Evolutionary conservation across 768 basidiomycete species (phyloP).

Genomic region (Astraeus odoratus): DNA sequence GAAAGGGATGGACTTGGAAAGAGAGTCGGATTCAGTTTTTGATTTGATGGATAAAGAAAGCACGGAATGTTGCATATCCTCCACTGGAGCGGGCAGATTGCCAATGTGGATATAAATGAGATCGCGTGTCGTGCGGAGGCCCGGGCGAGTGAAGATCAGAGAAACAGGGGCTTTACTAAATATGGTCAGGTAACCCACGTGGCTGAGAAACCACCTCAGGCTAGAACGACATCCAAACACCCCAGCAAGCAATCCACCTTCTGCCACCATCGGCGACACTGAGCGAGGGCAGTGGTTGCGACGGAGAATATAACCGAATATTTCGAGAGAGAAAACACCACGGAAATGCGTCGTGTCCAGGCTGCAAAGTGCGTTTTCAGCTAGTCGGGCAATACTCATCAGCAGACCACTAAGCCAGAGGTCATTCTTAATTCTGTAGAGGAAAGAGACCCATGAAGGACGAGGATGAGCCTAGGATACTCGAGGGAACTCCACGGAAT

Average conservation of each 20-base stretch:
- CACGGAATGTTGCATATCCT: too few relatives aligned
- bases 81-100: too few relatives aligned
- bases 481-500: neutral
- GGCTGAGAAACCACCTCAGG: neutral
- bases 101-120: too few relatives aligned
- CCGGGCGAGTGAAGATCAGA: too few relatives aligned
- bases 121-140: too few relatives aligned
- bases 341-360: slow-evolving; percentile 6
- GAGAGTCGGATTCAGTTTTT: too few relatives aligned
- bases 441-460: slow-evolving; percentile 46
- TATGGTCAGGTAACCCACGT: neutral
- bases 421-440: slow-evolving; percentile 17
- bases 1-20: too few relatives aligned
- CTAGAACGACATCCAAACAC: slow-evolving; percentile 4
- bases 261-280: neutral
- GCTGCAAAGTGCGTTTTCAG: slow-evolving; percentile 23
- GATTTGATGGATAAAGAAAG: too few relatives aligned
- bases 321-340: neutral
- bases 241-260: slow-evolving; percentile 4
- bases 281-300: neutral
- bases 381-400: too few relatives aligned
- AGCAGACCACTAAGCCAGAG: slow-evolving; percentile 1
- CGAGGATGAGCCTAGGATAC: slow-evolving; percentile 8
- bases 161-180: neutral
- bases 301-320: neutral